Base-by-base conservation (phyloP, 495 filamentous ascomycete genomes). In the Tirmania nivea region DNA sequence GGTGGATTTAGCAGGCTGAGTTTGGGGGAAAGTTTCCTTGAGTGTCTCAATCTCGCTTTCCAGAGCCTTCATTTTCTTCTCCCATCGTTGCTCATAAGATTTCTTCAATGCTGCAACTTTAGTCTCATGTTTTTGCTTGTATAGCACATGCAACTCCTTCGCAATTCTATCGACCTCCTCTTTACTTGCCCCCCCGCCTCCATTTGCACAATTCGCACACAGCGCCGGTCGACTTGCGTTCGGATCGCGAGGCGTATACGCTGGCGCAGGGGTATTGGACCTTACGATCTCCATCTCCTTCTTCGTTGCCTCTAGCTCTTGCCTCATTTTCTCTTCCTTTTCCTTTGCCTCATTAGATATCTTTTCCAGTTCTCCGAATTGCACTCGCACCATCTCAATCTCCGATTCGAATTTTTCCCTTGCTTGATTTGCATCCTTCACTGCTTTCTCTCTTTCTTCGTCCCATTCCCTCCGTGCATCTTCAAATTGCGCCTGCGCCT, bases 101-200 rank as follows among this genome's bases (percentile, higher is more conserved):
- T 94, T 94, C 69, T 95, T 95, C 54, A 97, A 72, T 8, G 86
- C 87, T 0, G 82, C 76, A 25, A 96, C 88, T 69, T 97, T 97
- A 49, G 78, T 82, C 69, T 94, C 88, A 63, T 97, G 92, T 64
- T 97, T 97, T 63, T 77, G 75, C 68, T 94, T 95, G 71, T 97
- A 97, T n/a, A 94, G 73, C 0, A 76, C 73, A 61, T 97, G 90
- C 21, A 96, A 73, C 60, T 97, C 90, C 10, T 82, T 75, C 2
- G 84, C 88, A 34, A 94, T 84, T 55, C 81, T 83, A 66, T 88
- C 84, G n/a, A 96, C 84, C 14, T 92, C 89, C 36, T 86, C 78
- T 58, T 94, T 86, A 17, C 86, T 78, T 42, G 16, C 39, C 1
- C 17, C 39, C 39, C 17, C 14, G 1, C 14, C 17, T 31, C 25